Conservation (phyloP, 2,329 filamentous ascomycete genomes). For the Juglanconis oblonga region DNA sequence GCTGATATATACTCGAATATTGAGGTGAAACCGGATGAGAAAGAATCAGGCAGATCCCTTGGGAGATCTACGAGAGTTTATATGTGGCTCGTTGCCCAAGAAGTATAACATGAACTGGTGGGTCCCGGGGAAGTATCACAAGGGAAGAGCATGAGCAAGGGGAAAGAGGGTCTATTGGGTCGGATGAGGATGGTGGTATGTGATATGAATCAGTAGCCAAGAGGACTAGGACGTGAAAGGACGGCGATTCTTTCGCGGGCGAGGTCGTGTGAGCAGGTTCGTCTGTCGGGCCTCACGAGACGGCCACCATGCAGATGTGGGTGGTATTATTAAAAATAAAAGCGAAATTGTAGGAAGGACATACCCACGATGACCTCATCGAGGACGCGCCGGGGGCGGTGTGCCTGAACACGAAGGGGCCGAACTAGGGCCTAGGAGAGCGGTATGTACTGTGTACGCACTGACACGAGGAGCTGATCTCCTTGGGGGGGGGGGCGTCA, state of each 20-base stretch:
- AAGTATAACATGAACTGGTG: slow-evolving; percentile 1
- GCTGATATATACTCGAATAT: neutral
- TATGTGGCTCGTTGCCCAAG: neutral
- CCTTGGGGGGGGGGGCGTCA: neutral
- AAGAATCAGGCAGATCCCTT: neutral
- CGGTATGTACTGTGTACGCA: neutral
- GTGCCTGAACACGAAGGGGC: slow-evolving; percentile 7
- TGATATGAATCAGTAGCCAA: neutral
- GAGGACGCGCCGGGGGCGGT: slow-evolving; percentile 4
- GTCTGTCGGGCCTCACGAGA: slow-evolving; percentile 13
- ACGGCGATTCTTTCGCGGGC: neutral
- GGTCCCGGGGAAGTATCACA: neutral
- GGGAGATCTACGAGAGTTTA: neutral
- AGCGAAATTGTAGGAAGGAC: slow-evolving; percentile 10
- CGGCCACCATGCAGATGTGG: slow-evolving; percentile 14
- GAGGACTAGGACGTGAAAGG: slow-evolving; percentile 3
- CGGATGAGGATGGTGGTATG: slow-evolving; percentile 12
- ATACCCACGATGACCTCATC: neutral
- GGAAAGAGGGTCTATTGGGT: slow-evolving; percentile 1
- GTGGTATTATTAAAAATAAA: slow-evolving; percentile 7
- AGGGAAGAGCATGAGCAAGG: neutral
- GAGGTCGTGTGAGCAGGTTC: slow-evolving; percentile 16
- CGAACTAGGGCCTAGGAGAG: neutral
- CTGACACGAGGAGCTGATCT: slow-evolving; percentile 4
- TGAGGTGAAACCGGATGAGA: neutral